Conservation (phyloP, 2,329 filamentous ascomycete genomes). For the Amauroascus verrucosus region DNA sequence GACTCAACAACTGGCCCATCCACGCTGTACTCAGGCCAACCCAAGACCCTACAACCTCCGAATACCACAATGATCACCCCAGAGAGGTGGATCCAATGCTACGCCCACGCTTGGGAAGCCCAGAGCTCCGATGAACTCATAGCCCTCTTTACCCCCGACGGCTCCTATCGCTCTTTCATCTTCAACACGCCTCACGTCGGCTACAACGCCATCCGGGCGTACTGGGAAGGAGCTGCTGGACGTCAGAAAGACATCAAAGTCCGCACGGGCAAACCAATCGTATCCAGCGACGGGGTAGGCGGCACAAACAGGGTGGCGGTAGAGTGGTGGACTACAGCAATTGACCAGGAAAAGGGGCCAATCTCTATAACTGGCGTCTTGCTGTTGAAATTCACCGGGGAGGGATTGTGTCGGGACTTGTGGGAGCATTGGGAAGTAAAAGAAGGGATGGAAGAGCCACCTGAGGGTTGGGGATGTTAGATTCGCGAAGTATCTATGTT, state of each 20-base stretch:
- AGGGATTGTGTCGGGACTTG: conserved; percentile 2
- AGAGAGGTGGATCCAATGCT: conserved; percentile 3
- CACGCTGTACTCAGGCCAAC: too few species aligned
- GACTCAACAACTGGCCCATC: too few species aligned
- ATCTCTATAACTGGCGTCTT: conserved; percentile 3
- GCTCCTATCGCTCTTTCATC: conserved; percentile 3
- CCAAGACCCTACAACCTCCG: too few species aligned
- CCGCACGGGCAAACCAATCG: neutral
- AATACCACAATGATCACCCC: neutral
- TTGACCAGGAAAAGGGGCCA: conserved; percentile 3
- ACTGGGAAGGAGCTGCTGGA: conserved; percentile 2
- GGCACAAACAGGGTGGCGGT: neutral
- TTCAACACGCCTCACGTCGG: conserved; percentile 5
- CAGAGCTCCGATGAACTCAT: neutral
- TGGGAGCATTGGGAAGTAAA: conserved; percentile 1
- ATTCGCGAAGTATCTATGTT: too few species aligned
- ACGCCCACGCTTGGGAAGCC: conserved; percentile 4
- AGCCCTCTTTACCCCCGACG: neutral
- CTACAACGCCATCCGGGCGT: conserved; percentile 3
- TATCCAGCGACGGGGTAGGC: neutral
- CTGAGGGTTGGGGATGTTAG: neutral
- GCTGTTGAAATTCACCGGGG: conserved; percentile 2
- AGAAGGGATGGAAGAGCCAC: conserved; percentile 2
- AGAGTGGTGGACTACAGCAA: conserved; percentile 6
- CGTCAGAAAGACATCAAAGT: conserved; percentile 3